These are phyloP conservation scores for Guadua angustifolia DNA, from an alignment of 176 grass and related monocot genomes.

Conservation along the genomic window DNA sequence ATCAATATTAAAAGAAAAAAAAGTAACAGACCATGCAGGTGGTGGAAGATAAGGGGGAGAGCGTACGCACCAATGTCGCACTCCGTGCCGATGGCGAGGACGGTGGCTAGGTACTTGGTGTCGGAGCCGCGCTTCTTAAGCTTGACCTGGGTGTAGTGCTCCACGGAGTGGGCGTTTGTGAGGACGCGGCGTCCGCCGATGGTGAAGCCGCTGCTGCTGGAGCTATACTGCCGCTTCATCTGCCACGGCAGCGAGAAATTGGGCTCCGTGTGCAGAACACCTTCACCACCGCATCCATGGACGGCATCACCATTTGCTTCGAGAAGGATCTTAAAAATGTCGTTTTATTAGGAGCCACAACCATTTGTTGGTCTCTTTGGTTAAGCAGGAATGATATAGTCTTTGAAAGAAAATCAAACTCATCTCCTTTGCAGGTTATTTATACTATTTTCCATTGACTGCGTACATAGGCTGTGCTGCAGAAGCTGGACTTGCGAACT, in stretches of 20 bases:
- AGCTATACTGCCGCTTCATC: constrained; percentile 89
- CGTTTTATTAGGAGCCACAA: too few relatives aligned
- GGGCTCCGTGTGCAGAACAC: constrained; percentile 98
- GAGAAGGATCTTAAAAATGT: too few relatives aligned
- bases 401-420: too few relatives aligned
- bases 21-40: constrained; percentile 1
- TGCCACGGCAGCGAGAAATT: constrained; percentile 97
- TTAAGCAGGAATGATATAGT: too few relatives aligned
- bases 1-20: neutral
- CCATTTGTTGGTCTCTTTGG: too few relatives aligned
- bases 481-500: too few relatives aligned
- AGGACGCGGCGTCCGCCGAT: constrained; percentile 78
- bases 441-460: too few relatives aligned
- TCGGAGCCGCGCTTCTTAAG: constrained; percentile 95
- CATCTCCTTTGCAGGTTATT: too few relatives aligned
- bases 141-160: constrained; percentile 94
- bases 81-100: constrained; percentile 90
- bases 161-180: constrained; percentile 92
- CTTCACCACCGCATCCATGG: constrained; percentile 96
- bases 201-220: constrained; percentile 90
- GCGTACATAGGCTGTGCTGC: too few relatives aligned
- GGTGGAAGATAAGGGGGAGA: neutral
- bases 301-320: constrained; percentile 78
- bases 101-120: constrained; percentile 93
- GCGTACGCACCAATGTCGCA: constrained; percentile 79